Evolutionary conservation across 139 green algal genomes (phyloP), one percentile per base, ranked within the genome.

Genomic region (Marvania coccoides): DNA sequence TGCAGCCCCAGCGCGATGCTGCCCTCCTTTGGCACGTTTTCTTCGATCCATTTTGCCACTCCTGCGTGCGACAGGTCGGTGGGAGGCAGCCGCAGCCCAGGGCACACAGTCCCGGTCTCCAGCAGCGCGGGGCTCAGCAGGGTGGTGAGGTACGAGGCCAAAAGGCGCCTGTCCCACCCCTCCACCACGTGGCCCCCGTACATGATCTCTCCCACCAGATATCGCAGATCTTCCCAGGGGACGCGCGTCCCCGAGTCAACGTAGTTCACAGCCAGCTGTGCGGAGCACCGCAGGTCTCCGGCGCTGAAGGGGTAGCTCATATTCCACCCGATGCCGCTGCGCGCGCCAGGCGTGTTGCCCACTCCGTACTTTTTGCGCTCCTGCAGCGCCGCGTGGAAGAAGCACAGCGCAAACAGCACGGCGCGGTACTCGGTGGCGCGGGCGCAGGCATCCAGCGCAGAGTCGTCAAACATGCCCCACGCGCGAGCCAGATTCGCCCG

Each of bases 171-270:
- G 69, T 97, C 91, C 85, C 87, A 95, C 68, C 92, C 88, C 65
- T 97, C 91, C 47, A 96, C 90, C 30, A 97, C 88, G 80, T 97
- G 91, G 6, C 91, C 91, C 15, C 91, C 91, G 64, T 97, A 97
- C 85, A 97, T 95, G 73, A 97, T 97, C 76, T 97, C 91, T 28
- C 91, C 91, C 81, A 94, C 89, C 62, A 96, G 89, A 81, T 96
- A 97, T 5, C 86, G 73, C 64, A 93, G 77, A 58, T 93, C 88
- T 10, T 93, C 86, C 87, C 87, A 95, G 9, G 87, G 87, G 42
- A 95, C 82, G 75, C 83, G 69, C 1, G 8, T 36, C 30, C 33
- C 15, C 29, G 5, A 87, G 63, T 97, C 91, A 30, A 97, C 75
- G 73, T 94, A 96, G 80, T 94, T 96, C 70, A 71, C 76, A 5